A percentile compares a stretch with the other conserved stretches of the same genome.
Conservation (phyloP, 1,284 basidiomycete species). For the Papiliotrema fonsecae region DNA sequence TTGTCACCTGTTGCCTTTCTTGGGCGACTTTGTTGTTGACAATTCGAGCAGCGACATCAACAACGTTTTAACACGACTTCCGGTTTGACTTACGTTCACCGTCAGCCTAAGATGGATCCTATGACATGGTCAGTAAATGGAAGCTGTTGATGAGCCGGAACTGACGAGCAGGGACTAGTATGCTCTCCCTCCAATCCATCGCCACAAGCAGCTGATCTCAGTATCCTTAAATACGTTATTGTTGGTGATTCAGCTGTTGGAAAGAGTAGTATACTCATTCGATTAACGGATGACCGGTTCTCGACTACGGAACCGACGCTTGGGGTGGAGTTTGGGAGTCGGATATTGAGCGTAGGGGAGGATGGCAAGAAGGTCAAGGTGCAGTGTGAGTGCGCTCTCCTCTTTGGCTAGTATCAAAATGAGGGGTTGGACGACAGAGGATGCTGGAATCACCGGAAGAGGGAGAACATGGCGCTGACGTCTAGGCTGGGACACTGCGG, state of each 20-base stretch:
- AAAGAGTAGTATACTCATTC: constrained; percentile 38
- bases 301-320: constrained; percentile 37
- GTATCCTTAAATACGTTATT: constrained; percentile 46
- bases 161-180: constrained; percentile 28
- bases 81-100: background rate
- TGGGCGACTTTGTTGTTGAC: too few species aligned
- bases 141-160: background rate
- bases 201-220: constrained; percentile 18
- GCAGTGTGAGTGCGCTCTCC: constrained; percentile 36
- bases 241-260: constrained; percentile 42
- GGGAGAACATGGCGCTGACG: background rate
- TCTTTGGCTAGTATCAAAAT: too few species aligned
- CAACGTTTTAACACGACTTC: too few species aligned
- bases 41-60: too few species aligned
- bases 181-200: constrained; percentile 3
- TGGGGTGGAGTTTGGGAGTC: constrained; percentile 42
- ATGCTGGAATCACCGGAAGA: too few species aligned
- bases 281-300: constrained; percentile 42
- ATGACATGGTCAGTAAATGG: constrained; percentile 7
- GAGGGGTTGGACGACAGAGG: background rate
- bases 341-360: constrained; percentile 33
- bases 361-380: constrained; percentile 42
- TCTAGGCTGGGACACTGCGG: constrained; percentile 45
- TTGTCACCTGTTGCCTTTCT: too few species aligned
- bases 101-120: constrained; percentile 9